A percentile compares a stretch with the other conserved stretches of the same genome.
phyloP scores from a whole-genome alignment of 306 rosid species.

The Rosa persica region DNA sequence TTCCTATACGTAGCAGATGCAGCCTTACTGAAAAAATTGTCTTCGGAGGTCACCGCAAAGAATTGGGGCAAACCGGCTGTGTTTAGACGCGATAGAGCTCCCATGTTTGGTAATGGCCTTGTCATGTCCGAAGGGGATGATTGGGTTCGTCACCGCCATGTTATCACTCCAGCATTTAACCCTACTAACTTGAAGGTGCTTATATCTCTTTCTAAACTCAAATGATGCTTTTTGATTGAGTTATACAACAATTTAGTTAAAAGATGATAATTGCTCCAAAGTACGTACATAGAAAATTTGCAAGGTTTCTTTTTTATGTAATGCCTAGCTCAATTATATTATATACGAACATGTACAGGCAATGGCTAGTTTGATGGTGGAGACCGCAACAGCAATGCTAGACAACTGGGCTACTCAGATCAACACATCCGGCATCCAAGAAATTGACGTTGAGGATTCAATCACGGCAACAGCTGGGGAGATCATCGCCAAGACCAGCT shows the following conservation, averaged over 20 bases:
- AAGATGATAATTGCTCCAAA: background rate
- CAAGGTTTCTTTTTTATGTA: background rate
- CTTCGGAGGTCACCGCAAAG: constrained; percentile 54
- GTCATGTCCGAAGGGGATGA: constrained; percentile 70
- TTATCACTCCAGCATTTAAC: constrained; percentile 65
- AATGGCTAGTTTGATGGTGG: constrained; percentile 62
- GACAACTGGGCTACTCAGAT: constrained; percentile 50
- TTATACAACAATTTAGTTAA: background rate
- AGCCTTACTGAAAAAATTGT: constrained; percentile 61
- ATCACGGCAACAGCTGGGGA: constrained; percentile 62
- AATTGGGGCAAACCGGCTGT: constrained; percentile 81
- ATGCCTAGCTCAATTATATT: background rate
- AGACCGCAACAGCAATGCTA: constrained; percentile 60
- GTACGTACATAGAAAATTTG: background rate
- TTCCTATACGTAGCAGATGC: constrained; percentile 75
- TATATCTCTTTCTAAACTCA: background rate
- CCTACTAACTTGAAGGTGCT: constrained; percentile 62
- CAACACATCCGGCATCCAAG: constrained; percentile 42
- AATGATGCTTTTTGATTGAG: background rate
- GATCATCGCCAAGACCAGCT: constrained; percentile 78
- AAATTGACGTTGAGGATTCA: constrained; percentile 64
- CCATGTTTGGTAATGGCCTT: constrained; percentile 83
- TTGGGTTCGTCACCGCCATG: constrained; percentile 72
- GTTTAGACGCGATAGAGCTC: constrained; percentile 58
- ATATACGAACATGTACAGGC: constrained; percentile 30